A percentile compares a stretch with the other conserved stretches of the same genome.
Evolutionary conservation across 2,329 filamentous ascomycete genomes (phyloP).

Genomic region (Lachnellula hyalina): DNA sequence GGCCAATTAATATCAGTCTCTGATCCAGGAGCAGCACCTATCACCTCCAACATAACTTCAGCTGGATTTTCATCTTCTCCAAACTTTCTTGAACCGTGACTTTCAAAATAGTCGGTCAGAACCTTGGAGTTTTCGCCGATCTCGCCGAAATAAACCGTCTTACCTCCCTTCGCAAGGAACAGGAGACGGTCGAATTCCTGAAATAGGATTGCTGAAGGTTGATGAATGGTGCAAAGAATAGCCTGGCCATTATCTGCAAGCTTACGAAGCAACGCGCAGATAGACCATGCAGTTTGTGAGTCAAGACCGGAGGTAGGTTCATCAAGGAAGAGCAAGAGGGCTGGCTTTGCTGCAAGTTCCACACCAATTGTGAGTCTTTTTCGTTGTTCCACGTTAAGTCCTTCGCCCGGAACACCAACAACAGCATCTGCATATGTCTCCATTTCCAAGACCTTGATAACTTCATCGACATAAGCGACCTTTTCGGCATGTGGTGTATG

Average conservation of each 20-base stretch:
- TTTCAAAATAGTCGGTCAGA: slow-evolving; percentile 71
- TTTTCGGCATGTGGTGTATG: slow-evolving; percentile 69
- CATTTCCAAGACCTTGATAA: slow-evolving; percentile 89
- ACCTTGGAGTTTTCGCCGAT: slow-evolving; percentile 66
- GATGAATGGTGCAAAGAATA: slow-evolving; percentile 95
- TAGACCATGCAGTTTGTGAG: slow-evolving; percentile 89
- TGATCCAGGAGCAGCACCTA: slow-evolving; percentile 59
- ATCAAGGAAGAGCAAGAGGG: slow-evolving; percentile 84
- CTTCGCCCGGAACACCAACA: slow-evolving; percentile 81
- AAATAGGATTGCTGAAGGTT: slow-evolving; percentile 93
- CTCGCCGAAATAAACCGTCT: slow-evolving; percentile 76
- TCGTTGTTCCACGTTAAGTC: slow-evolving; percentile 47
- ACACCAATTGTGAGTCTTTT: slow-evolving; percentile 88
- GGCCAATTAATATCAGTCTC: slow-evolving; percentile 59
- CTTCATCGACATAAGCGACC: slow-evolving; percentile 80
- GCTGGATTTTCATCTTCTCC: slow-evolving; percentile 69
- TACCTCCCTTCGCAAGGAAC: slow-evolving; percentile 70
- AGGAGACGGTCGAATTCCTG: slow-evolving; percentile 81
- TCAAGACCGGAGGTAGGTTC: slow-evolving; percentile 94
- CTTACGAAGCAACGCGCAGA: slow-evolving; percentile 82
- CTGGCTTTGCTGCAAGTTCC: slow-evolving; percentile 86
- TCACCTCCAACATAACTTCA: slow-evolving; percentile 68
- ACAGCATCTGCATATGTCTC: slow-evolving; percentile 84
- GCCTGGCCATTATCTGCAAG: slow-evolving; percentile 84
- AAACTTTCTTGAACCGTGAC: slow-evolving; percentile 61